phyloP scores from a whole-genome alignment of 169 alveolate species.

The Ichthyophthirius multifiliis region DNA sequence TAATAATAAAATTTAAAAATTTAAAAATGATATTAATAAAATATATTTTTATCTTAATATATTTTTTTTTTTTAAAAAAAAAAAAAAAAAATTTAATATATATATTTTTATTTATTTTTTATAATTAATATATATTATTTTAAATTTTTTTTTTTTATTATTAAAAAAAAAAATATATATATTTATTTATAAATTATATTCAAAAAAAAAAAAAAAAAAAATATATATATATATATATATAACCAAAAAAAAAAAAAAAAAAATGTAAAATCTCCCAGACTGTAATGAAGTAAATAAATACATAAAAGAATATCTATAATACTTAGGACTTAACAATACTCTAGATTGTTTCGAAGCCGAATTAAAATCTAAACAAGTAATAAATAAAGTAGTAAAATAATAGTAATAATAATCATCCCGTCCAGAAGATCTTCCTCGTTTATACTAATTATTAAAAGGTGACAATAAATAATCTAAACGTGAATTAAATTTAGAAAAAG shows the following conservation, averaged over 20 bases:
- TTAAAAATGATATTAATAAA: too few relatives aligned
- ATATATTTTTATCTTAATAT: too few relatives aligned
- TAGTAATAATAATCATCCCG: background rate
- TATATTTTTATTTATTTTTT: too few relatives aligned
- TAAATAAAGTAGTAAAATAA: slow-evolving; percentile 21
- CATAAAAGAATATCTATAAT: slow-evolving; percentile 57
- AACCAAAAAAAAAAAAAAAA: background rate
- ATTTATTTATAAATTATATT: too few relatives aligned
- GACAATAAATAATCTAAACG: slow-evolving; percentile 41
- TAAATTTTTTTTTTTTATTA: too few relatives aligned
- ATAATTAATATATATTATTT: too few relatives aligned
- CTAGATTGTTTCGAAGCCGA: slow-evolving; percentile 73
- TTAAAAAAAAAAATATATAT: too few relatives aligned
- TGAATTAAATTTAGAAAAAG: slow-evolving; percentile 55
- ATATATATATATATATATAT: too few relatives aligned
- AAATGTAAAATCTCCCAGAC: slow-evolving; percentile 16
- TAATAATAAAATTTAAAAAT: too few relatives aligned
- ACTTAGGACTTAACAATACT: slow-evolving; percentile 45
- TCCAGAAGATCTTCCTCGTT: slow-evolving; percentile 51
- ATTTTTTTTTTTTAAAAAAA: too few relatives aligned
- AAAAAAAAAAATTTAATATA: too few relatives aligned
- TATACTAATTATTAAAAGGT: slow-evolving; percentile 34
- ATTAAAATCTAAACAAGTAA: slow-evolving; percentile 38
- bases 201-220: too few relatives aligned
- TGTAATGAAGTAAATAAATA: slow-evolving; percentile 47